Base-by-base conservation (phyloP, 352 stramenopile genomes). In the Phytophthora pisi region DNA sequence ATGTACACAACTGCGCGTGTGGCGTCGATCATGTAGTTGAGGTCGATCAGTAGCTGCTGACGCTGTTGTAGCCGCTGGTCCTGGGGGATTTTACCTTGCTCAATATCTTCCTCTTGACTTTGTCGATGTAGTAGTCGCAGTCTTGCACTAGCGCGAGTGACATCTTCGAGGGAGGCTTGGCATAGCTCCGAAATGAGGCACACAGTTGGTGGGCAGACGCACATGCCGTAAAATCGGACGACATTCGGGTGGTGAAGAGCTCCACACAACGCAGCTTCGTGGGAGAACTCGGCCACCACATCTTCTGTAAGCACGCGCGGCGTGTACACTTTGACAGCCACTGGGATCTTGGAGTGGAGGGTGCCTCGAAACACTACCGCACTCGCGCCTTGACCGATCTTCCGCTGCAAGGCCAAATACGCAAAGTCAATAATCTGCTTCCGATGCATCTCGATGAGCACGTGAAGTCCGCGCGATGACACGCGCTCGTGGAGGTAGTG, bases 221-320 rank as follows among this genome's bases (percentile, higher is more conserved):
- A 96, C 80, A 96, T 90, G 23, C 86, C 88, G 49, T 91, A 90
- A 66, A 96, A 96, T 57, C 78, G 83, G 61, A 92, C 81, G 46
- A 96, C 86, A 64, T 96, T 96, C 1, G 88, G 83, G 53, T 95
- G 86, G 36, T 87, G 68, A 4, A 95, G 70, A 15, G 83, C 75
- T 6, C 82, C 79, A 61, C 83, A 95, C 7, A 95, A 64, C 2
- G 84, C 87, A 8, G 85, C 87, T 59, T 93, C 87, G 26, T 95
- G 85, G 4, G 85, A 93, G 49, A 93, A 95, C 57, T 87, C 84
- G n/a, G 82, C 84, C 30, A 95, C 85, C 0, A 78, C 78, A 28
- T 90, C 78, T 23, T 93, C 83, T 0, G 70, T 81, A 18, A 93
- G 53, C 7, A 84, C 53, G 0, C 63, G 70, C 2, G 86, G 86